phyloP scores from a whole-genome alignment of 139 green algal genomes.

The Nannochloris sp. region DNA sequence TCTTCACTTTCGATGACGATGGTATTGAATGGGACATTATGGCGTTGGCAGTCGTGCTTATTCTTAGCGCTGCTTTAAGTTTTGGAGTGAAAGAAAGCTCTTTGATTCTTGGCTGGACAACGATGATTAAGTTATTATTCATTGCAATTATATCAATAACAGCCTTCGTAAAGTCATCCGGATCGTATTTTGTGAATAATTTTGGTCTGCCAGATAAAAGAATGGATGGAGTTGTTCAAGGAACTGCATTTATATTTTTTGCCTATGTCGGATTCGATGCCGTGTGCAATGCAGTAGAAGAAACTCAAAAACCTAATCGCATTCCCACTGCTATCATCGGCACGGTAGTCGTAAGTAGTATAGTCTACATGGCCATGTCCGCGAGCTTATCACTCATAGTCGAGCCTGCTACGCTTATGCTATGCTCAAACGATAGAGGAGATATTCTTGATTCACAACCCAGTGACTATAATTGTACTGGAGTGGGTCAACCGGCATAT shows the following conservation, averaged over 20 bases:
- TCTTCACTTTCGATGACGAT: not conserved
- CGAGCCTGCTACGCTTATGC: not conserved
- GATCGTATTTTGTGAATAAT: not conserved
- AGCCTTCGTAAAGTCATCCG: not conserved
- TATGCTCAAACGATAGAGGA: not conserved
- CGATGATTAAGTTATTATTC: slow-evolving; percentile 16
- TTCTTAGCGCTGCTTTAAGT: slow-evolving; percentile 12
- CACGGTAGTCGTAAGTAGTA: slow-evolving; percentile 5
- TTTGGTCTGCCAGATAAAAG: not conserved
- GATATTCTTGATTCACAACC: not conserved
- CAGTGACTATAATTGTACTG: not conserved
- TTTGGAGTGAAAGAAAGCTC: slow-evolving; percentile 14
- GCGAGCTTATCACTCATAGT: slow-evolving; percentile 11
- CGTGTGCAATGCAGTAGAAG: slow-evolving; percentile 26
- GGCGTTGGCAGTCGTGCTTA: slow-evolving; percentile 11
- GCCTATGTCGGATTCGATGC: slow-evolving; percentile 17
- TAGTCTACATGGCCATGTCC: slow-evolving; percentile 10
- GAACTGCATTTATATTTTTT: slow-evolving; percentile 1
- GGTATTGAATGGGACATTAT: slow-evolving; percentile 5
- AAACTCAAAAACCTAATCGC: not conserved
- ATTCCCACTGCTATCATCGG: slow-evolving; percentile 20
- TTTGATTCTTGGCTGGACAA: slow-evolving; percentile 5
- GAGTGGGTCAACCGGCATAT: not conserved
- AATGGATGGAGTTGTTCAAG: not conserved
- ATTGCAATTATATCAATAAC: slow-evolving; percentile 7